phyloP scores from a whole-genome alignment of 805 yeast species.

The Maudiozyma pseudohumilis region DNA sequence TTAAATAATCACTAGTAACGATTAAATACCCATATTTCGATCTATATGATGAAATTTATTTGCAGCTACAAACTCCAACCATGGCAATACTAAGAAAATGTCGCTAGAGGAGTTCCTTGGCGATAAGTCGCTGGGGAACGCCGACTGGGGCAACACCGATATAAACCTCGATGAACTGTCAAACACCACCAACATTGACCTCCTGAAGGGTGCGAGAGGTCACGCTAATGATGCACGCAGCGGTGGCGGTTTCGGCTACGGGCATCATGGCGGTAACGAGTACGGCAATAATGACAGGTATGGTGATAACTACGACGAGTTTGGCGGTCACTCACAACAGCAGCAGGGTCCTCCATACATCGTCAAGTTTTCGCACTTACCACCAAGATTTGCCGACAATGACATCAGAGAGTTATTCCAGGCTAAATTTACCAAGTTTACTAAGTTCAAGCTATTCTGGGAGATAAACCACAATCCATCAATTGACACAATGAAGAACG shows the following conservation, averaged over 20 bases:
- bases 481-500: conserved; percentile 46
- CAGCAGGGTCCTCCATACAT: conserved; percentile 48
- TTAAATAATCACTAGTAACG: too few species aligned
- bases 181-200: conserved; percentile 25
- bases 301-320: conserved; percentile 1
- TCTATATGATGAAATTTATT: too few species aligned
- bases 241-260: too few species aligned
- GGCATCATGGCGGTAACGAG: background rate
- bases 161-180: conserved; percentile 27
- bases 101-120: conserved; percentile 37
- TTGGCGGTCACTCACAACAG: background rate
- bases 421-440: conserved; percentile 49
- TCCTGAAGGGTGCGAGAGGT: conserved; percentile 13
- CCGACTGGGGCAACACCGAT: conserved; percentile 29
- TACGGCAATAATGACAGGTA: background rate
- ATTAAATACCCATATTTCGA: too few species aligned
- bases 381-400: conserved; percentile 42
- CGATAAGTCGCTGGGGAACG: conserved; percentile 32
- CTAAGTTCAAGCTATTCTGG: conserved; percentile 53
- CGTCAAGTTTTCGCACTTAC: conserved; percentile 51
- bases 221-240: background rate
- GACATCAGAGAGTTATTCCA: conserved; percentile 48
- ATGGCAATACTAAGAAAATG: conserved; percentile 33
- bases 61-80: conserved; percentile 10
- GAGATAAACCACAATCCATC: conserved; percentile 54